Evolutionary conservation across 768 basidiomycete species (phyloP).

Genomic region (Suillus americanus): DNA sequence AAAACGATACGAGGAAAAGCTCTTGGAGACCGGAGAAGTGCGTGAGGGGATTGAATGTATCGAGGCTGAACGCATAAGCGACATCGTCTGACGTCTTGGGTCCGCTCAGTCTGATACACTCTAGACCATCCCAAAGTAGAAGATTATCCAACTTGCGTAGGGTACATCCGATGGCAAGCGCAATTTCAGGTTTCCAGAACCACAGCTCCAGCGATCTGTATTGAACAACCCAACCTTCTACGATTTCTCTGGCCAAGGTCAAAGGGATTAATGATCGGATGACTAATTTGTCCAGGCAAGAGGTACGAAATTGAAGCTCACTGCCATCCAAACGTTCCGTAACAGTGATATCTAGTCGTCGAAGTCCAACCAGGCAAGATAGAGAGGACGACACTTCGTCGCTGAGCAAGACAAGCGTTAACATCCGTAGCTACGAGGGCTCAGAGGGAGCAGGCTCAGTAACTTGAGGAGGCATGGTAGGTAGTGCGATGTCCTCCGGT

Average conservation of each 20-base stretch:
- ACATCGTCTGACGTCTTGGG: neutral
- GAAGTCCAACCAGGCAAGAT: neutral
- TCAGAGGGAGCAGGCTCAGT: too few species aligned
- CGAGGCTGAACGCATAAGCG: neutral
- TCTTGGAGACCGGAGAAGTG: neutral
- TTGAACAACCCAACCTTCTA: neutral
- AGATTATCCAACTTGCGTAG: neutral
- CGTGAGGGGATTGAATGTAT: neutral
- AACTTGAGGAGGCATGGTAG: too few species aligned
- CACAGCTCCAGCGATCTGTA: neutral
- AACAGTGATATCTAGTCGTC: neutral
- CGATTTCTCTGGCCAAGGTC: neutral
- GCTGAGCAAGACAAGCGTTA: too few species aligned
- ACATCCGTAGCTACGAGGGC: too few species aligned
- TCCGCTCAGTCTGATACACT: neutral
- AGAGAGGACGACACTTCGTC: too few species aligned
- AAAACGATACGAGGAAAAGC: neutral
- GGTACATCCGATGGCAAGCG: neutral
- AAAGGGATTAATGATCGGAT: neutral
- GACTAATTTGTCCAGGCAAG: neutral
- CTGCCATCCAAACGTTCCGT: neutral
- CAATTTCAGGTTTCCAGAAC: neutral
- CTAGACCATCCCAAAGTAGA: neutral
- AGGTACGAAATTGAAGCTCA: neutral
- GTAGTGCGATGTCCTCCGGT: too few species aligned